Base-by-base conservation (phyloP, 2,329 filamentous ascomycete species). In the Pseudogymnoascus destructans region DNA sequence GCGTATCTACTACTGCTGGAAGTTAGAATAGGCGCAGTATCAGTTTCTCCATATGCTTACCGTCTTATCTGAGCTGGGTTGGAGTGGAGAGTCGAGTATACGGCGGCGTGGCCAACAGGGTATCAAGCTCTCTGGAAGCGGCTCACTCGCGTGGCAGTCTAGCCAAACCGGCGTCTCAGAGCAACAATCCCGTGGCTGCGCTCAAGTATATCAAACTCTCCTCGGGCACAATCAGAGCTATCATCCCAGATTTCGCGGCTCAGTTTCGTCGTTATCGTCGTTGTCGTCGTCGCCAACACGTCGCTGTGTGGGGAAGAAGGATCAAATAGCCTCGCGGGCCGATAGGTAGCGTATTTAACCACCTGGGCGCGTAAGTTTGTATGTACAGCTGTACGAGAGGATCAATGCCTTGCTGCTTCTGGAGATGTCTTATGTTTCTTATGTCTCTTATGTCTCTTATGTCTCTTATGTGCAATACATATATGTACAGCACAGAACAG, bases 291-390 rank as follows among this genome's bases (percentile, higher is more conserved):
- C 46, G 25, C 11, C 25, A 52, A 32, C 46, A 30, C 46, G 46
- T 52, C 25, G 46, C 11, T 15, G 46, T 30, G 25, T 30, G 46
- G 21, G 46, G 40, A 25, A 32, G 40, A 52, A 13, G 46, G 8
- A 19, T 2, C 25, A 52, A 52, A 30, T 27, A 52, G 46, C 46
- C 46, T 52, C 46, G 46, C 46, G 46, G 46, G 25, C 46, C 46
- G 46, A 52, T 52, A 52, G 46, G 15, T 52, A 32, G 25, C 46
- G 46, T 52, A 52, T 19, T 52, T 52, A 52, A 17, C 46, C 46
- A 30, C 25, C 5, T 30, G 25, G 25, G 46, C 25, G 46, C 46
- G 46, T 52, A 52, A n/a, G 11, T 3, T 13, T 10, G 42, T 17
- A 49, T 6, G 46, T 30, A 52, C 25, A 52, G 46, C n/a, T 52